These are phyloP conservation scores for Huntiella decipiens DNA, from an alignment of 2,329 filamentous ascomycete species.

Conservation along the genomic window DNA sequence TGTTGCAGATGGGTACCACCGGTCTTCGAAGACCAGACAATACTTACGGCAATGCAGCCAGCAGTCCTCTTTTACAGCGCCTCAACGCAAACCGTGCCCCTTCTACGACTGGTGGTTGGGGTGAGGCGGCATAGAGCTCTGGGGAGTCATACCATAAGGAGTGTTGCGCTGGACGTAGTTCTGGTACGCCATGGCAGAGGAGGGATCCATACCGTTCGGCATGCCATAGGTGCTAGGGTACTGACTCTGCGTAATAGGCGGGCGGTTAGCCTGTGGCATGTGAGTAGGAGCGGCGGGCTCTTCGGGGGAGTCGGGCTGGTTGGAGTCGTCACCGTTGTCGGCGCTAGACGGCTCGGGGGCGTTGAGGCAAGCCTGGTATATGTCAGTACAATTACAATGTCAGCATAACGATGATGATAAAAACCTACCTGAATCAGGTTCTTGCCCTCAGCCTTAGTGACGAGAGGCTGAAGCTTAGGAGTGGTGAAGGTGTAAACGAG, in stretches of 20 bases:
- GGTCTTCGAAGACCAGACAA: neutral
- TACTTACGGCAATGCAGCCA: neutral
- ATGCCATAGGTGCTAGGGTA: constrained; percentile 44
- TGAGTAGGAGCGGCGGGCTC: constrained; percentile 55
- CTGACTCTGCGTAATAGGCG: constrained; percentile 24
- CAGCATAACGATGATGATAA: constrained; percentile 14
- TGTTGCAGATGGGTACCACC: constrained; percentile 1
- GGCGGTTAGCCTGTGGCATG: constrained; percentile 35
- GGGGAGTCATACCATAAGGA: constrained; percentile 56
- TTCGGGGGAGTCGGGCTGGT: constrained; percentile 76
- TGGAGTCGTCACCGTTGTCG: constrained; percentile 61
- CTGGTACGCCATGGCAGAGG: constrained; percentile 46
- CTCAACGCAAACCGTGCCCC: constrained; percentile 10
- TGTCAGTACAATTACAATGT: neutral
- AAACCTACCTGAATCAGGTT: constrained; percentile 84
- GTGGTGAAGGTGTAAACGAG: constrained; percentile 98
- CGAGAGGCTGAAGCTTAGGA: constrained; percentile 90
- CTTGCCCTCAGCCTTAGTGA: constrained; percentile 97
- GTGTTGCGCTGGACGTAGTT: constrained; percentile 55
- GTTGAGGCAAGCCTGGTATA: constrained; percentile 73
- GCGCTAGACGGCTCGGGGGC: constrained; percentile 72
- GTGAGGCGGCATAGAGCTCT: constrained; percentile 63
- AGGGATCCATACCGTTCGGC: constrained; percentile 48
- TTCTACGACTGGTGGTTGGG: constrained; percentile 58
- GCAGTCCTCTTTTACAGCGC: neutral